These are phyloP conservation scores for Calonectria pteridis DNA, from an alignment of 2,329 filamentous ascomycete genomes.

Conservation along the genomic window DNA sequence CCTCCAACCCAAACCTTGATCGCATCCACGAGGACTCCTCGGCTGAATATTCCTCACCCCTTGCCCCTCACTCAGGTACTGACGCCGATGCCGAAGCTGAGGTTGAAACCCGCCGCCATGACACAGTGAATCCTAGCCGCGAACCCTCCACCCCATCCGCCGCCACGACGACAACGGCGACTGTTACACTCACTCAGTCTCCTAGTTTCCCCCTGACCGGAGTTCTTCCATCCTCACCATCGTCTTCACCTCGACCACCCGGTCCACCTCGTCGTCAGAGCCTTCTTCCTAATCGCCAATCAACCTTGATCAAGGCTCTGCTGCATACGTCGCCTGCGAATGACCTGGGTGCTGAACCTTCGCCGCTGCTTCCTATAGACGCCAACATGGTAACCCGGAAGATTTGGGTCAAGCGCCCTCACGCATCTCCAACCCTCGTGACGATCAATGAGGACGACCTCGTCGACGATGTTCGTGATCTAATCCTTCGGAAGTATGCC, in stretches of 20 bases:
- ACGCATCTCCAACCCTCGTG: constrained; percentile 88
- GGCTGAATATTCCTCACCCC: constrained; percentile 28
- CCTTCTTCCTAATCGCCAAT: constrained; percentile 54
- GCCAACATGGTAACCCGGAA: constrained; percentile 77
- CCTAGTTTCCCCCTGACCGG: constrained; percentile 37
- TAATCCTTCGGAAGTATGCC: constrained; percentile 92
- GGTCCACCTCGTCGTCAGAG: constrained; percentile 48
- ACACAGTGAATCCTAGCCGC: constrained; percentile 44
- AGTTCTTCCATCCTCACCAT: constrained; percentile 28
- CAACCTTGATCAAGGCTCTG: constrained; percentile 48
- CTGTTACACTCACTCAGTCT: constrained; percentile 49
- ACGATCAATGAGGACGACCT: constrained; percentile 88
- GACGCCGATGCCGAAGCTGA: constrained; percentile 35
- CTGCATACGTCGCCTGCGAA: constrained; percentile 42
- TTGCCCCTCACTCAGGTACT: constrained; percentile 30
- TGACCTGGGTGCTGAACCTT: constrained; percentile 36
- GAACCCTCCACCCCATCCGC: constrained; percentile 36
- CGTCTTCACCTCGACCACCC: constrained; percentile 34
- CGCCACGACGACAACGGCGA: constrained; percentile 53
- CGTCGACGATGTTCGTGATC: constrained; percentile 93
- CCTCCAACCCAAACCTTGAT: constrained; percentile 41
- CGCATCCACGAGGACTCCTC: constrained; percentile 42
- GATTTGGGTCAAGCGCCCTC: constrained; percentile 93
- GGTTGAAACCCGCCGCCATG: constrained; percentile 41
- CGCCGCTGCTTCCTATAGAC: constrained; percentile 52